Base-by-base conservation (phyloP, 1,139 yeast species). In the Chernovozyma sophiae-reginae region DNA sequence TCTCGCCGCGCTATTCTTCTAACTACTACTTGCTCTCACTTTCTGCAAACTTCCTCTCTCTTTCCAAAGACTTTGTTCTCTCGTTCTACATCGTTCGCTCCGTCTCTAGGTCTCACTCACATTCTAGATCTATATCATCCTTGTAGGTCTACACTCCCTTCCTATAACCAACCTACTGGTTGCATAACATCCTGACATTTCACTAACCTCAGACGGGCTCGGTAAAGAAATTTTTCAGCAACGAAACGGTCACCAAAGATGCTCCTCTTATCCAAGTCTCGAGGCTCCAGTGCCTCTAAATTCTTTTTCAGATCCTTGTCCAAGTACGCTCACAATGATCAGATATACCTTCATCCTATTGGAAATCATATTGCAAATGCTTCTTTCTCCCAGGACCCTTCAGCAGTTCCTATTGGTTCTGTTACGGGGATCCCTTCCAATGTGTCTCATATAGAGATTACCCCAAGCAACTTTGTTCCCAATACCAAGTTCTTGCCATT, bases 301-400 rank as follows among this genome's bases (percentile, higher is more conserved):
- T 10, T 20, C 23, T 26, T 26, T 12, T 11, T 16, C 12, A 28
- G 31, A 19, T 10, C 10, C 15, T 16, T 36, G 36, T 29, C 42
- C 34, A 43, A 42, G 19, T 55, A 58, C 35, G 32, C 46, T 3
- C 40, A 40, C n/a, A 61, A 58, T 36, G 48, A 51, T 12, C 65
- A 61, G 38, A 56, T 61, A 20, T 55, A 32, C 31, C 40, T 60
- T 13, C 66, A 60, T 41, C 47, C 49, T 29, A 15, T 35, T 7
- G 12, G 18, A 6, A 38, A 34, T 4, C 38, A 45, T 8, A 30
- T 30, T 36, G 19, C 14, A 6, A 22, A 30, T 11, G 40, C 37
- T 5, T 60, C 73, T 3, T 61, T 71, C 36, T 62, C 69, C 0
- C 42, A 57, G 20, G 49, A 62, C 33, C 67, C 77, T 1, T 26